A percentile compares a stretch with the other conserved stretches of the same genome.
These are phyloP conservation scores for Nicotiana noctiflora DNA, from an alignment of 257 asterid genomes.

Conservation along the genomic window DNA sequence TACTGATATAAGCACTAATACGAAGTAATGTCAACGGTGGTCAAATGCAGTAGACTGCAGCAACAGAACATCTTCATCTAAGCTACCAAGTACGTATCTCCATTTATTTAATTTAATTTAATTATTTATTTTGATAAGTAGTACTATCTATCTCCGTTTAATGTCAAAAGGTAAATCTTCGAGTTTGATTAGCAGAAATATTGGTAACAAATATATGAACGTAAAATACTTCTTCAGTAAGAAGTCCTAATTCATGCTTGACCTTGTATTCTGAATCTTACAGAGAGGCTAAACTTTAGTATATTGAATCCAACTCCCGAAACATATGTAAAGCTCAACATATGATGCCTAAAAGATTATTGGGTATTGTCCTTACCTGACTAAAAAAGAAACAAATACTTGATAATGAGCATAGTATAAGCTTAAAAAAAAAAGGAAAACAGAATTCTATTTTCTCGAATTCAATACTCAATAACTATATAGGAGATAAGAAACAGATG, in stretches of 20 bases:
- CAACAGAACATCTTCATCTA: background rate
- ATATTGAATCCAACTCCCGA: background rate
- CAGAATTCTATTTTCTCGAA: background rate
- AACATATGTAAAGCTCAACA: background rate
- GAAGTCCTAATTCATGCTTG: constrained; percentile 2
- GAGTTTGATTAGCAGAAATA: background rate
- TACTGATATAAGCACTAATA: background rate
- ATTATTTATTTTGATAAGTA: background rate
- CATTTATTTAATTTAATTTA: background rate
- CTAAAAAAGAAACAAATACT: background rate
- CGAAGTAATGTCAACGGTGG: background rate
- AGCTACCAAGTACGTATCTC: background rate
- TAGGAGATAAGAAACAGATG: background rate
- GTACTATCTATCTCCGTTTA: background rate
- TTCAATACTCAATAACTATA: background rate
- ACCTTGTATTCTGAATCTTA: background rate
- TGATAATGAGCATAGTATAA: background rate
- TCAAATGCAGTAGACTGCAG: background rate
- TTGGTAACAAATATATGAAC: background rate
- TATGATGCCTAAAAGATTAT: background rate
- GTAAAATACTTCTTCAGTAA: background rate
- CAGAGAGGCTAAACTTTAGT: background rate
- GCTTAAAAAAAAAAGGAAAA: background rate
- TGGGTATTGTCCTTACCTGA: background rate
- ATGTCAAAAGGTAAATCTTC: background rate